Percentiles rank a stretch among this genome's conserved stretches.
Evolutionary conservation across 2,329 filamentous ascomycete genomes (phyloP).

Genomic region (Colletotrichum cereale): DNA sequence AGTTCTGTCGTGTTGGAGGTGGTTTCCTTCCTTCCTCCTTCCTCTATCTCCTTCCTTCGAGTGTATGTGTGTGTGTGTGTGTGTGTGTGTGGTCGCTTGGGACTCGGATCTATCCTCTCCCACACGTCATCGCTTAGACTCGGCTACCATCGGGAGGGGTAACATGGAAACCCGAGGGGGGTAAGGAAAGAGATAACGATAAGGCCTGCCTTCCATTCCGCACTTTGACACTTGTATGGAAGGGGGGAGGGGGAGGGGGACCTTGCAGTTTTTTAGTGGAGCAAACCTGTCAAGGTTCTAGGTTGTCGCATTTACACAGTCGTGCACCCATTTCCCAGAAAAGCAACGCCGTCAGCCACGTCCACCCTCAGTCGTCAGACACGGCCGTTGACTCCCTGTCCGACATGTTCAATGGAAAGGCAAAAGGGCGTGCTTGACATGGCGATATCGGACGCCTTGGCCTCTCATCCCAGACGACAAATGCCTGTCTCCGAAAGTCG

Average conservation of each 20-base stretch:
- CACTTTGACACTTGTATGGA: conserved; percentile 1
- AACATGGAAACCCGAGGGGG: neutral
- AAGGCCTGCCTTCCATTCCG: conserved; percentile 29
- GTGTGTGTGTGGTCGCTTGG: neutral
- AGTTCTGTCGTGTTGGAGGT: neutral
- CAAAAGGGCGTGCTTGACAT: conserved; percentile 31
- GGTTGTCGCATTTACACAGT: neutral
- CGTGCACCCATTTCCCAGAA: neutral
- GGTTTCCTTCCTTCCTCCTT: neutral
- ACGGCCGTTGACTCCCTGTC: conserved; percentile 24
- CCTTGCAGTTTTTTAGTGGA: neutral
- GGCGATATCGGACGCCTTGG: conserved; percentile 11
- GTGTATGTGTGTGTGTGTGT: neutral
- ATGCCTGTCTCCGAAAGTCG: neutral
- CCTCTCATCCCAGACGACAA: neutral
- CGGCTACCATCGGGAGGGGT: conserved; percentile 36
- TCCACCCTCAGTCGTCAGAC: neutral
- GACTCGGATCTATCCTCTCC: neutral
- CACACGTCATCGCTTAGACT: conserved; percentile 38
- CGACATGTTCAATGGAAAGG: conserved; percentile 21
- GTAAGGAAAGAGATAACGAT: conserved; percentile 30
- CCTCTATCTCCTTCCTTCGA: neutral
- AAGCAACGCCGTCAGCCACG: neutral
- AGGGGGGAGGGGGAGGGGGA: neutral
- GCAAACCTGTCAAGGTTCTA: neutral